Evolutionary conservation across 2,329 filamentous ascomycete genomes (phyloP), one percentile per base, ranked within the genome.

Genomic region (Fonsecaea multimorphosa): DNA sequence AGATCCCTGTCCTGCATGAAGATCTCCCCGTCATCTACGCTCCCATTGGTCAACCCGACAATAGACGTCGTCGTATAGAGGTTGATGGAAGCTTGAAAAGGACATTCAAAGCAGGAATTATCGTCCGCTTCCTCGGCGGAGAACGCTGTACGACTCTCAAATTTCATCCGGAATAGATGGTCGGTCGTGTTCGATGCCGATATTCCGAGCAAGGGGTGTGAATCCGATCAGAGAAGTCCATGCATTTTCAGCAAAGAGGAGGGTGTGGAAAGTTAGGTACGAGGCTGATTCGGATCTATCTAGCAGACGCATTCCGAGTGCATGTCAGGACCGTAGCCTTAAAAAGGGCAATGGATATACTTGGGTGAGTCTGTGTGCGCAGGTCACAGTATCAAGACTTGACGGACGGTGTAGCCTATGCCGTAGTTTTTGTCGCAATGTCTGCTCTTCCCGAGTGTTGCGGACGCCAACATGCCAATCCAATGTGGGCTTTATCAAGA

Each of bases 1-100:
- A 63, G 22, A 11, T 31, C 61, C 61, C 54, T 51, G 61, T 46
- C 54, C 14, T 63, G 61, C 61, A 57, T 57, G 22, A 54, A 31
- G 34, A 16, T 2, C 8, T 2, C n/a, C 29, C 40, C 8, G 32
- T 58, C 1, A 19, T 19, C 27, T 34, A 12, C 19, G n/a, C 27
- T 29, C 19, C 27, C 29, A 32, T 54, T 32, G 27, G 27, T 34
- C 16, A 9, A n/a, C 8, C 49, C 16, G 16, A 4, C 16, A n/a
- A 22, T 11, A 8, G n/a, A 22, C 9, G 19, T 11, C 7, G n/a
- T n/a, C n/a, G n/a, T n/a, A n/a, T n/a, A n/a, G n/a, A n/a, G n/a
- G n/a, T n/a, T n/a, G n/a, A n/a, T n/a, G n/a, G n/a, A n/a, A n/a
- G n/a, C 19, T 49, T 27, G 22, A 24, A 24, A 49, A 31, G 29